A percentile compares a stretch with the other conserved stretches of the same genome.
Conservation (phyloP, 1,139 yeast genomes). For the Arxiozyma heterogenica region DNA sequence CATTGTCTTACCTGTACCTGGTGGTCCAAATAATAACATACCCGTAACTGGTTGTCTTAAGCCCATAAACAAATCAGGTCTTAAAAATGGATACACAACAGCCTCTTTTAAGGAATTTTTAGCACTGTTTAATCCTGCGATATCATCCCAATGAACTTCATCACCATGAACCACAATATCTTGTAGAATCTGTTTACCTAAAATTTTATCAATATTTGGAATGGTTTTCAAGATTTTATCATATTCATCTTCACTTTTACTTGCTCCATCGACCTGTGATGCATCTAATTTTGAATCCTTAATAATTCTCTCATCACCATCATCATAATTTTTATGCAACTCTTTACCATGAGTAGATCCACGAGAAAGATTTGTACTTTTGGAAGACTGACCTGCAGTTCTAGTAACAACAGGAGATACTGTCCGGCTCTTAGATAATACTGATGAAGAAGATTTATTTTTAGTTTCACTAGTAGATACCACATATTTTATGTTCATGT, state of each 20-base stretch:
- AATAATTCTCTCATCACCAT: not conserved
- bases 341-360: not conserved
- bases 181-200: slow-evolving; percentile 78
- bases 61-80: slow-evolving; percentile 90
- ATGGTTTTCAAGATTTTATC: slow-evolving; percentile 33
- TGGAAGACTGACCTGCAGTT: not conserved
- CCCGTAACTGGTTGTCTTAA: slow-evolving; percentile 94
- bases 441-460: not conserved
- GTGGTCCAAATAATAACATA: slow-evolving; percentile 93
- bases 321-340: not conserved
- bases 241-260: slow-evolving; percentile 14
- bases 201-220: slow-evolving; percentile 47
- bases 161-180: slow-evolving; percentile 93
- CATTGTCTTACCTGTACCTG: slow-evolving; percentile 98
- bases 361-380: not conserved
- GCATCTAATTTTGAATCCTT: not conserved
- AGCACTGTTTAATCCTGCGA: slow-evolving; percentile 88
- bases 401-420: not conserved
- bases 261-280: not conserved
- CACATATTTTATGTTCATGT: not conserved
- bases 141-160: slow-evolving; percentile 94
- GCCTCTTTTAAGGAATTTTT: slow-evolving; percentile 88
- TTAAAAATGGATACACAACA: slow-evolving; percentile 87
- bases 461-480: not conserved
- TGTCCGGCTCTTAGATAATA: not conserved